Evolutionary conservation across 305 asterid species (phyloP).

Genomic region (Fraxinus latifolia): DNA sequence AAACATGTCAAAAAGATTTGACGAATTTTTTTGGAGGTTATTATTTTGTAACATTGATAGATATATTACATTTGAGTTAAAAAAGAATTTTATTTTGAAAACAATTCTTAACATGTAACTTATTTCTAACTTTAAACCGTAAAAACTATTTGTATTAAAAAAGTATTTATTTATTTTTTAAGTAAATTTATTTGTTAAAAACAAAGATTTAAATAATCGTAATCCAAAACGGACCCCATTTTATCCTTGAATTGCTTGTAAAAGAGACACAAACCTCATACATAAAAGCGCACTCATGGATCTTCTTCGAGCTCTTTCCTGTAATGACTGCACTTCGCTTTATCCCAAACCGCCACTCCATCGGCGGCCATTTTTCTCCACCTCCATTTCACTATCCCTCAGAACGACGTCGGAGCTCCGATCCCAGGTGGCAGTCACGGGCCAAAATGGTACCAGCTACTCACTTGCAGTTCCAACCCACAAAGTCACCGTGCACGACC

Average conservation of each 20-base stretch:
- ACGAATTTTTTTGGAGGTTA: no score
- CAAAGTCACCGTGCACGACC: slow-evolving; percentile 86
- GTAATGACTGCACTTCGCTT: slow-evolving; percentile 44
- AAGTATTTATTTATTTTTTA: no score
- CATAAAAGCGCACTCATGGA: slow-evolving; percentile 39
- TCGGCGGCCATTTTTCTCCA: slow-evolving; percentile 21
- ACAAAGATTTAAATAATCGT: no score
- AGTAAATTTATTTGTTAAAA: no score
- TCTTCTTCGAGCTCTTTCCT: slow-evolving; percentile 56
- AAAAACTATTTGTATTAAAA: no score
- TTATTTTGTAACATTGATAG: no score
- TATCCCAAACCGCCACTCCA: slow-evolving; percentile 30
- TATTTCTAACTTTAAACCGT: no score
- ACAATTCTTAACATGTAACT: no score
- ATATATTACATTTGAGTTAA: no score
- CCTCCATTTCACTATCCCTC: slow-evolving; percentile 26
- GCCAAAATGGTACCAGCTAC: slow-evolving; percentile 34
- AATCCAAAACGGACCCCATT: neutral
- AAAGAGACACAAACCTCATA: neutral
- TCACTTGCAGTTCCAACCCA: slow-evolving; percentile 56
- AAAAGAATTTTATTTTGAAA: no score
- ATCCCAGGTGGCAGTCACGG: slow-evolving; percentile 36
- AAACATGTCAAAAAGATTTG: no score
- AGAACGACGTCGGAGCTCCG: slow-evolving; percentile 46
- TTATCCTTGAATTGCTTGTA: neutral